Percentiles rank a stretch among this genome's conserved stretches.
These are phyloP conservation scores for Danielozyma ontarioensis DNA, from an alignment of 805 yeast genomes.

Conservation along the genomic window DNA sequence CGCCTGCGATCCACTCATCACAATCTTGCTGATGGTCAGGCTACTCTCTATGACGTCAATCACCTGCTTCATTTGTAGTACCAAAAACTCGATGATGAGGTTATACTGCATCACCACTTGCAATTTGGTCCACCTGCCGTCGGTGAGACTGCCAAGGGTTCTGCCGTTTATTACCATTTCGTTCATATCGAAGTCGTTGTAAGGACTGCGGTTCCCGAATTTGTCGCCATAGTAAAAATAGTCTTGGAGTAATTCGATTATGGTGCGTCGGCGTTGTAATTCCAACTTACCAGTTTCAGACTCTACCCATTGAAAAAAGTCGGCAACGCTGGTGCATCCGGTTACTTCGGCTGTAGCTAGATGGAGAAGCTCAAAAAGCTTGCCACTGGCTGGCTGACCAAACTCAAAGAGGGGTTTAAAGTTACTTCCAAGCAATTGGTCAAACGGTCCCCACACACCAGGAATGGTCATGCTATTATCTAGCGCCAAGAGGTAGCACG, in stretches of 20 bases:
- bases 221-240: slow-evolving; percentile 51
- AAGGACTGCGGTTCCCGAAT: slow-evolving; percentile 56
- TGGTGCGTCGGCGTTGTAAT: slow-evolving; percentile 8
- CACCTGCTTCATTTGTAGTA: slow-evolving; percentile 44
- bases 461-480: slow-evolving; percentile 12
- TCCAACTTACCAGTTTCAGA: slow-evolving; percentile 17
- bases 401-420: slow-evolving; percentile 40
- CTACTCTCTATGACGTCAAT: slow-evolving; percentile 16
- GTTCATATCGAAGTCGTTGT: slow-evolving; percentile 43
- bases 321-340: slow-evolving; percentile 4
- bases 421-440: slow-evolving; percentile 23
- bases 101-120: slow-evolving; percentile 41
- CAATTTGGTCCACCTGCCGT: slow-evolving; percentile 21
- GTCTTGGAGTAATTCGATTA: slow-evolving; percentile 24
- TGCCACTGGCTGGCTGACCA: slow-evolving; percentile 59
- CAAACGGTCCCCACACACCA: slow-evolving; percentile 63
- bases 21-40: slow-evolving; percentile 24
- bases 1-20: slow-evolving; percentile 53
- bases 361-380: slow-evolving; percentile 45
- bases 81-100: slow-evolving; percentile 44
- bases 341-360: too few relatives aligned
- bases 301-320: slow-evolving; percentile 15
- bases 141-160: slow-evolving; percentile 7
- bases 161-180: slow-evolving; percentile 47
- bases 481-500: slow-evolving; percentile 43